Conservation (phyloP, 306 rosid genomes). For the Phaseolus lunatus region DNA sequence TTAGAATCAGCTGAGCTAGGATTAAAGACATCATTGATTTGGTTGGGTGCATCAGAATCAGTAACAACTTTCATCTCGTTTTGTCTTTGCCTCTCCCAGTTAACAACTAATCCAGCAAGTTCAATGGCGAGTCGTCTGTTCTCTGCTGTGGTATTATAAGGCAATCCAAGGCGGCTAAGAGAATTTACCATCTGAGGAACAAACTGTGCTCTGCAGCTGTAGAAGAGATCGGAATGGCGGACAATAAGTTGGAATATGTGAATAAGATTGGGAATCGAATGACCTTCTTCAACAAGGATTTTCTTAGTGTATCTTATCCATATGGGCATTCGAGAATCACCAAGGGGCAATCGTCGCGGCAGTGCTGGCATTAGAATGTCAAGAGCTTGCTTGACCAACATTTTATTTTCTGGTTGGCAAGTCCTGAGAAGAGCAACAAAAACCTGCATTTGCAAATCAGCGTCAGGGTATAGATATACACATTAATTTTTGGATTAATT, state of each 20-base stretch:
- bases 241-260: slow-evolving; percentile 98
- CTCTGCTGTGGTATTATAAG: slow-evolving; percentile 90
- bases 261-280: slow-evolving; percentile 96
- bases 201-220: slow-evolving; percentile 98
- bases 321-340: slow-evolving; percentile 97
- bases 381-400: slow-evolving; percentile 99
- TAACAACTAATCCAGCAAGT: slow-evolving; percentile 99
- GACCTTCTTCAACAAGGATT: slow-evolving; percentile 98
- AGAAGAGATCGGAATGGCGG: slow-evolving; percentile 99
- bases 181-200: slow-evolving; percentile 99
- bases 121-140: slow-evolving; percentile 99
- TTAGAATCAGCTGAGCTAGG: slow-evolving; percentile 76
- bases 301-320: slow-evolving; percentile 98
- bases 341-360: slow-evolving; percentile 95
- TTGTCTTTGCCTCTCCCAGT: slow-evolving; percentile 98
- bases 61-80: slow-evolving; percentile 83
- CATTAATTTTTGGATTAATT: no score
- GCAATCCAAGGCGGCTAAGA: slow-evolving; percentile 97
- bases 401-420: slow-evolving; percentile 98
- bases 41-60: slow-evolving; percentile 74
- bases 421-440: slow-evolving; percentile 99
- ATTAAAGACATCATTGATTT: slow-evolving; percentile 74
- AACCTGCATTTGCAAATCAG: slow-evolving; percentile 71
- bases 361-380: slow-evolving; percentile 99
- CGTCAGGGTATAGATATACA: slow-evolving; percentile 11